A percentile compares a stretch with the other conserved stretches of the same genome.
phyloP scores from a whole-genome alignment of 176 grass and related monocot genomes.

The Oryza coarctata region DNA sequence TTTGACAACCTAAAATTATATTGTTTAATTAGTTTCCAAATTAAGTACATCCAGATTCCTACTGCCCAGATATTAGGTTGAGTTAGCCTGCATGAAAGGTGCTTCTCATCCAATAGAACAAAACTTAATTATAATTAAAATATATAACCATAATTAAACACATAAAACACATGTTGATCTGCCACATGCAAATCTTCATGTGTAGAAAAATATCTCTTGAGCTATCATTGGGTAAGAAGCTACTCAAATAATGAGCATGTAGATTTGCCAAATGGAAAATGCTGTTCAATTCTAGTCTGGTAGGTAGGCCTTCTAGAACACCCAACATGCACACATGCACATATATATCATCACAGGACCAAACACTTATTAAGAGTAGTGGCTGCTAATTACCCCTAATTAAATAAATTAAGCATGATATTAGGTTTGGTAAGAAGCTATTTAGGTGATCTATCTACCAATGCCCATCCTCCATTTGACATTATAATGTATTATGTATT shows the following conservation, averaged over 20 bases:
- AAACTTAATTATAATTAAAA: not conserved
- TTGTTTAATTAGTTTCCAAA: not conserved
- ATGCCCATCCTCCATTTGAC: not conserved
- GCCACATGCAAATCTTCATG: not conserved
- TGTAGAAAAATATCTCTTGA: not conserved
- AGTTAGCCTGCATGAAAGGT: not conserved
- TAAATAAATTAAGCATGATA: not conserved
- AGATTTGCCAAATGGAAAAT: constrained; percentile 2
- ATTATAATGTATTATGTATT: not conserved
- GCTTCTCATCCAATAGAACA: not conserved
- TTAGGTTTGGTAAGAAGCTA: not conserved
- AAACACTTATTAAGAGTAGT: not conserved
- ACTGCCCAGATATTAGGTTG: not conserved
- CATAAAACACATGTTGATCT: not conserved
- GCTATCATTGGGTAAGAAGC: not conserved
- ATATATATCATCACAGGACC: not conserved
- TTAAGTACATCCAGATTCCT: not conserved
- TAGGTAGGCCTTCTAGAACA: constrained; percentile 25
- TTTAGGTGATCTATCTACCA: constrained; percentile 6
- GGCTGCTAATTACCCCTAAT: not conserved
- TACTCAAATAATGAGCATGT: not conserved
- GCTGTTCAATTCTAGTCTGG: not conserved
- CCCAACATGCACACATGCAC: not conserved
- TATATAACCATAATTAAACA: not conserved
- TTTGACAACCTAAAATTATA: not conserved